A percentile compares a stretch with the other conserved stretches of the same genome.
phyloP scores from a whole-genome alignment of 2,329 filamentous ascomycete species.

The Stagonosporopsis cucurbitacearum region DNA sequence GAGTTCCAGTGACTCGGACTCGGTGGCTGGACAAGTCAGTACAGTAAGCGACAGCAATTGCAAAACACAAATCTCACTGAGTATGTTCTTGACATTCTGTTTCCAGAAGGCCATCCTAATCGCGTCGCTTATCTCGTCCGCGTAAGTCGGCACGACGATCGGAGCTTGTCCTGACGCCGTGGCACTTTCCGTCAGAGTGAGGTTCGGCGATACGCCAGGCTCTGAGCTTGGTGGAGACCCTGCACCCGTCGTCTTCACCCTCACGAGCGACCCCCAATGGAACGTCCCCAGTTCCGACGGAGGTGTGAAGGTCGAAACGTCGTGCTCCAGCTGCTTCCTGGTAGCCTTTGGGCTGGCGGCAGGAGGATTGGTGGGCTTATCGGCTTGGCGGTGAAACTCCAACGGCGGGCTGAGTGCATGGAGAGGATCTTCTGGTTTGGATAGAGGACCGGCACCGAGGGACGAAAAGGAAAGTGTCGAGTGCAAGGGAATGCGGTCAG shows the following conservation, averaged over 20 bases:
- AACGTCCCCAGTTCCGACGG: constrained; percentile 52
- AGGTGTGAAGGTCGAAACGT: constrained; percentile 54
- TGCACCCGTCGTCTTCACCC: constrained; percentile 44
- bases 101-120: constrained; percentile 42
- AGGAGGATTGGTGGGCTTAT: constrained; percentile 25
- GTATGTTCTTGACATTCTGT: constrained; percentile 36
- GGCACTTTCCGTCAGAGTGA: constrained; percentile 28
- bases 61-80: constrained; percentile 38
- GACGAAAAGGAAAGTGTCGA: constrained; percentile 37
- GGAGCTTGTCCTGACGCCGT: constrained; percentile 32
- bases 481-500: constrained; percentile 46
- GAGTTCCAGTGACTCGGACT: constrained; percentile 40
- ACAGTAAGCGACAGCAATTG: neutral
- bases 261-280: constrained; percentile 50
- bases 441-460: constrained; percentile 47
- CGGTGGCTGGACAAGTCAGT: constrained; percentile 37
- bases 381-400: constrained; percentile 27
- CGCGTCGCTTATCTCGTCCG: constrained; percentile 29
- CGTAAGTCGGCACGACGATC: constrained; percentile 35
- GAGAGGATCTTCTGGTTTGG: constrained; percentile 50
- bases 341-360: constrained; percentile 27
- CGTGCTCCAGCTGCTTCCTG: constrained; percentile 39
- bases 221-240: constrained; percentile 52
- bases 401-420: constrained; percentile 47
- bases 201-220: constrained; percentile 40